Evolutionary conservation across 306 rosid species (phyloP), one percentile per base, ranked within the genome.

Genomic region (Quercus alba): DNA sequence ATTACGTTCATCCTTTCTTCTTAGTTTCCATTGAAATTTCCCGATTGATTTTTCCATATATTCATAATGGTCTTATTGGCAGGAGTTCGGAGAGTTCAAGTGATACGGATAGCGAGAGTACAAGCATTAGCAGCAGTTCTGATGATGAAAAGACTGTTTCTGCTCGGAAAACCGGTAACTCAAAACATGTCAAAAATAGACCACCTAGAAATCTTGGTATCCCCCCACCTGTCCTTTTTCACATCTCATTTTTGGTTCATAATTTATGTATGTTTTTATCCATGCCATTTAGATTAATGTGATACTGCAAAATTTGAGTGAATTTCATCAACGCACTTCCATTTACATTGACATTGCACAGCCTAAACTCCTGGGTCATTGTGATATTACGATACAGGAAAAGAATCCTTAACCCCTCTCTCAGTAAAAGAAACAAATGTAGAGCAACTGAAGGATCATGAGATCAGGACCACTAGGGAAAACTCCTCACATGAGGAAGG

Each of bases 401-500:
- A 89, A 80, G 79, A 86, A 74, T 77, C 88, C 70, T 61, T 85
- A 63, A 81, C 33, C 49, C 83, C 70, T 70, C 75, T 86, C 35
- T 38, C 30, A 26, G 78, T 46, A 77, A 81, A 52, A 61, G 81
- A 80, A 77, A 68, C 78, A 41, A 57, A 58, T 69, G 76, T 62
- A 77, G 88, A 87, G 56, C 88, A 76, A 68, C 82, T 11, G 44
- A 77, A 78, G 72, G 88, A 82, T 75, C 78, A 38, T 66, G 85
- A 75, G 77, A 72, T 26, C 54, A 87, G 81, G 88, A 78, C 83
- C 51, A 68, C 71, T 19, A 59, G 67, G 75, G 88, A 82, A 62
- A 87, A 83, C 77, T 85, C 86, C 75, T 89, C 92, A 56, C 90
- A 86, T 77, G 99, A 91, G 87, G 99, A 91, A 82, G 94, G 92